Conservation (phyloP, 257 asterid genomes). For the Rhazya stricta region DNA sequence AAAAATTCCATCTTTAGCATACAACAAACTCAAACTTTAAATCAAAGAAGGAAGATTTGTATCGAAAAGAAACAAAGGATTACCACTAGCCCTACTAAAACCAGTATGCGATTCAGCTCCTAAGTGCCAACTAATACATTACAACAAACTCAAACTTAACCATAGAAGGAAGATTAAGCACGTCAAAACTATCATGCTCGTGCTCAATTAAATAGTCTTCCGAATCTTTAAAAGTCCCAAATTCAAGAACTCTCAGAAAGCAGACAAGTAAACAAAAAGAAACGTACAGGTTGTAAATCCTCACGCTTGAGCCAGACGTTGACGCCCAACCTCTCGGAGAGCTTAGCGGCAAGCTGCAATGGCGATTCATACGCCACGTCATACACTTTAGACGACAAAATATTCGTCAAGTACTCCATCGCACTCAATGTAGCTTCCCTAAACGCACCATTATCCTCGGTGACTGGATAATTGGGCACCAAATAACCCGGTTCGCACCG, state of each 20-base stretch:
- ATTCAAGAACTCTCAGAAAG: no score
- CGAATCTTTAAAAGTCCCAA: background rate
- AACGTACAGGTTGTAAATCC: conserved; percentile 82
- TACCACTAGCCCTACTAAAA: background rate
- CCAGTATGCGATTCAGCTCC: background rate
- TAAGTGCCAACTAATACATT: background rate
- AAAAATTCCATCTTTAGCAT: background rate
- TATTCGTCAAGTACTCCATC: conserved; percentile 77
- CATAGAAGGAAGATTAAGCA: background rate
- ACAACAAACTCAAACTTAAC: background rate
- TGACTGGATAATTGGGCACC: conserved; percentile 34
- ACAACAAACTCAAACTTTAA: background rate
- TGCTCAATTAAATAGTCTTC: background rate
- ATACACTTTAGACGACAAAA: conserved; percentile 81
- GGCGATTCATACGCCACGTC: conserved; percentile 89
- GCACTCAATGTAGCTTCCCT: conserved; percentile 31
- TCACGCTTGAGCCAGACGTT: conserved; percentile 89
- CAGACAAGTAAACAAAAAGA: background rate
- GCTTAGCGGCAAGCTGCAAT: conserved; percentile 69
- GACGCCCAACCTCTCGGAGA: conserved; percentile 62
- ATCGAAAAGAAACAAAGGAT: background rate
- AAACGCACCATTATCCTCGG: conserved; percentile 23
- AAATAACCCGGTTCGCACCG: conserved; percentile 63
- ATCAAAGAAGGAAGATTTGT: background rate
- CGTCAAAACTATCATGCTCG: background rate